Evolutionary conservation across 805 yeast genomes (phyloP), one percentile per base, ranked within the genome.

Genomic region (Zygotorulaspora sp.): DNA sequence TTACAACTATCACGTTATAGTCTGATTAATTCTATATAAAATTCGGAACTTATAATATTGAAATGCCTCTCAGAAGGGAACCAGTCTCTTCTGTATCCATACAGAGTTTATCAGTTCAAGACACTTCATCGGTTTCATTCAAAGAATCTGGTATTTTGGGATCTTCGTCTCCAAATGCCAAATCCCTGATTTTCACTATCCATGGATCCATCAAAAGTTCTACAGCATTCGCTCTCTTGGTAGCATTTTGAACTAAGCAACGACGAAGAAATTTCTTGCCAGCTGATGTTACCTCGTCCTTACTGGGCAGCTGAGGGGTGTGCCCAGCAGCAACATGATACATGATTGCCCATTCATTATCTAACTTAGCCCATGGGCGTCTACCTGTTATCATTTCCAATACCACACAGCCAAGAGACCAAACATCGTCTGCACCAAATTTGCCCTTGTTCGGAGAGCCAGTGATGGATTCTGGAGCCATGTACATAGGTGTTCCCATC

Each of bases 321-420:
- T 86, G 92, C 1, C 96, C 96, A 2, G 95, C 94, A 0, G 97
- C 97, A 55, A 92, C 92, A 59, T 87, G 96, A 56, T 89, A 92
- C 97, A 92, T 90, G 35, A 92, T 85, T 2, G 97, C 96, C 94
- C 94, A 92, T 57, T 90, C 97, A 56, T 92, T 92, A 55, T 92
- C 98, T 44, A 88, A 68, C 60, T 87, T 84, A 11, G 94, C 83
- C 98, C 98, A 92, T 5, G 98, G 98, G 42, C 96, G 71, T 48
- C 88, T 71, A 10, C 98, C 98, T 0, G 97, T 89, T 2, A 90
- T 86, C 97, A 92, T 92, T 59, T 92, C 97, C 31, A 90, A 61
- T 2, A 92, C 83, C 62, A 96, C 90, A 62, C 98, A 92, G 3
- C 98, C 98, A 28, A 90, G 67, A 0, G 98, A 87, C 98, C 98